Evolutionary conservation across 805 yeast genomes (phyloP), one percentile per base, ranked within the genome.

Genomic region (Starmerella apicola): DNA sequence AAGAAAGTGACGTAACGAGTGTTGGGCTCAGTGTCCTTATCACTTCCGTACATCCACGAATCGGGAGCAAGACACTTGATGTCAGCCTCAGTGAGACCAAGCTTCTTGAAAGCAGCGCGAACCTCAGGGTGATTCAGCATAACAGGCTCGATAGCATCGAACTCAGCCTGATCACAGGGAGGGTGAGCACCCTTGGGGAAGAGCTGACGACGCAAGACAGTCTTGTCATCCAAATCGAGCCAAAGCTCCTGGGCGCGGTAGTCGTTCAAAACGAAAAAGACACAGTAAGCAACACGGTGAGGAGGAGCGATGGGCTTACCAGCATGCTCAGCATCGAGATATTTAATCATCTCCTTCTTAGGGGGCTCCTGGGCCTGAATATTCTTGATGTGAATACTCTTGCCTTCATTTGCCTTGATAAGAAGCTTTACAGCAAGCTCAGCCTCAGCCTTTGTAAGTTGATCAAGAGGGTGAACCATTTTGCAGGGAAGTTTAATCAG

Each of bases 91-190:
- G 45, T 42, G 17, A 50, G 41, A 5, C 51, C 85, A 10, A 96
- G 95, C 58, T 86, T 95, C 60, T 81, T 84, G 63, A 91, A 68
- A 47, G 88, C 85, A 37, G 76, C 70, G 41, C 80, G 83, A 42
- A 88, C 81, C 65, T 86, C 96, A n/a, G 97, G 96, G 61, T 91
- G 96, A 60, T 80, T 73, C 44, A 47, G 33, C 46, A 51, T 43
- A 30, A 40, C 24, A 18, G 16, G 34, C 38, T 44, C 51, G 5
- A 45, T 15, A 3, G 16, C 21, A 15, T 39, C 45, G 23, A 42
- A 37, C 41, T 51, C 54, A 28, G 72, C 81, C 31, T 78, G 78
- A 52, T 80, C 70, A 42, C 78, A 56, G 16, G 93, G 91, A 44
- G 85, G 88, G 46, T 73, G 70, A 39, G 67, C 67, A 37, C 82